Base-by-base conservation (phyloP, 2,329 filamentous ascomycete species). In the Amesomyces nigricolor region DNA sequence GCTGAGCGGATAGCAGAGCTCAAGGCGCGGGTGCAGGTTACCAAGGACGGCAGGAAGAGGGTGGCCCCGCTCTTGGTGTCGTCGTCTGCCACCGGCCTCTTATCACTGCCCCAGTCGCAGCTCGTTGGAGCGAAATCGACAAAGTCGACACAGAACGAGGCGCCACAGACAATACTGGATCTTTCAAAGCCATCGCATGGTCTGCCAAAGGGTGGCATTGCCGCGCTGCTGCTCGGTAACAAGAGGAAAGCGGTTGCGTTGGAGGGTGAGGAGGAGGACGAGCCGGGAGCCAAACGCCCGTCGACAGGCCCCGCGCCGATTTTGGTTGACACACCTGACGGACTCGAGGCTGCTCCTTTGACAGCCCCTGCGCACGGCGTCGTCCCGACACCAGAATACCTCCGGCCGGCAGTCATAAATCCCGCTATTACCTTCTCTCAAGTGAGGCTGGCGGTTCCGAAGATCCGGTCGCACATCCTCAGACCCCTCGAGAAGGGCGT, bases 1-100 rank as follows among this genome's bases (percentile, higher is more conserved):
- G 78, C 75, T 1, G 75, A 81, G 57, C 72, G 79, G 57, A 77
- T 82, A 65, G 78, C 74, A 59, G 76, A 76, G 64, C 72, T 97
- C 61, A 97, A 97, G 71, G 89, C 92, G 59, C 82, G 94, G 51
- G 91, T 97, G 3, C 96, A 92, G 0, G 86, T 96, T 58, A 95
- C 90, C 0, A 97, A 96, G 69, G 92, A 99, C 62, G 94, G 94
- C 30, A 97, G 94, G 73, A 99, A 99, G 74, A 83, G 94, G 53
- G 92, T 99, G 53, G 89, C 91, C 4, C 94, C 94, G 1, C 77
- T 99, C 61, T 78, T 99, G 11, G 89, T 99, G 6, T 95, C 92
- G 0, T 91, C 90, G 0, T 92, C 91, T 8, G 90, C 89, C 2
- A 88, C 87, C 1, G 89, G 89, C 10, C 86, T 91, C 66, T 95